Conservation (phyloP, 805 yeast genomes). For the Lipomyces mesembrius region DNA sequence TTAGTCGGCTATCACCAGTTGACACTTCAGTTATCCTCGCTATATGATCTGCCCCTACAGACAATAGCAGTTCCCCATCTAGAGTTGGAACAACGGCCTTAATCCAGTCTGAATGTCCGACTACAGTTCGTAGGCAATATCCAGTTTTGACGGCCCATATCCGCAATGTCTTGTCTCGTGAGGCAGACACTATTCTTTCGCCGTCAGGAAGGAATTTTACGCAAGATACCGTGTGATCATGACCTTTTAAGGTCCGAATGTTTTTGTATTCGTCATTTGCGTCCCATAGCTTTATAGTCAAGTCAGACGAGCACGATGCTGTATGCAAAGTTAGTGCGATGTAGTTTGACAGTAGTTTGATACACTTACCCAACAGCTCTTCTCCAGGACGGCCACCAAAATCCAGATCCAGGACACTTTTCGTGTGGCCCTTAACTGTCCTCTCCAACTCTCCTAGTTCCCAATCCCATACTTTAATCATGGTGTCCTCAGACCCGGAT, state of each 20-base stretch:
- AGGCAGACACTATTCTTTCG: slow-evolving; percentile 64
- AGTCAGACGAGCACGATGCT: slow-evolving; percentile 58
- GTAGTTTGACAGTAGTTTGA: slow-evolving; percentile 24
- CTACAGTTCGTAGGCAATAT: slow-evolving; percentile 64
- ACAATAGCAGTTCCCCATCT: slow-evolving; percentile 62
- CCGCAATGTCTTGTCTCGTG: slow-evolving; percentile 88
- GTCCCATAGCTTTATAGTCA: slow-evolving; percentile 73
- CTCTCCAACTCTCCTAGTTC: slow-evolving; percentile 65
- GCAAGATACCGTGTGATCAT: slow-evolving; percentile 81
- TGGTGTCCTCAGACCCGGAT: slow-evolving; percentile 74
- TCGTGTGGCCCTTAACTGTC: slow-evolving; percentile 74
- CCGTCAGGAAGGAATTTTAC: slow-evolving; percentile 59
- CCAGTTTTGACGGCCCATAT: slow-evolving; percentile 75
- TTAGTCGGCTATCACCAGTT: slow-evolving; percentile 68
- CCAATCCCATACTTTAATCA: slow-evolving; percentile 72
- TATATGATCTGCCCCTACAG: slow-evolving; percentile 81
- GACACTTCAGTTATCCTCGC: slow-evolving; percentile 67
- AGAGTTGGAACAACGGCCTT: slow-evolving; percentile 57
- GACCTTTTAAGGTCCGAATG: slow-evolving; percentile 73
- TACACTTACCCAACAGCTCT: slow-evolving; percentile 19
- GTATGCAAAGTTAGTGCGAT: slow-evolving; percentile 39
- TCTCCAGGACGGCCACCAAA: slow-evolving; percentile 54
- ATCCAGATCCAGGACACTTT: slow-evolving; percentile 61
- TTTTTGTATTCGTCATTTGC: slow-evolving; percentile 55
- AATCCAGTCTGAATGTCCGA: slow-evolving; percentile 91